Evolutionary conservation across 129 eudicot genomes (phyloP).

Genomic region (Artemisia tridentata): DNA sequence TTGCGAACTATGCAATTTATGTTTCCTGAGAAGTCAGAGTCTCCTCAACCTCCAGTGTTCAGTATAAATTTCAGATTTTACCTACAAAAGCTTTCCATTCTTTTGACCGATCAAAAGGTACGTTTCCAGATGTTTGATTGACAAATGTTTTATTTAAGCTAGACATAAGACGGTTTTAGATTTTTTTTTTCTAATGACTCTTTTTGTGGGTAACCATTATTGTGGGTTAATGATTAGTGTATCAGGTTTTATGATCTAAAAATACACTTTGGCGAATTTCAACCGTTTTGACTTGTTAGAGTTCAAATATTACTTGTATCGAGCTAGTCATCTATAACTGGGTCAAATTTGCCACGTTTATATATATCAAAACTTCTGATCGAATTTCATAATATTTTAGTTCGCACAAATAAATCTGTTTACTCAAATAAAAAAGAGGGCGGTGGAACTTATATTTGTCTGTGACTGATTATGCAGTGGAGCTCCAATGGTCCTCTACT

Average conservation of each 20-base stretch:
- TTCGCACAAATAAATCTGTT: background rate
- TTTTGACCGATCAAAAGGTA: slow-evolving; percentile 87
- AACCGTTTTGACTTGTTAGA: background rate
- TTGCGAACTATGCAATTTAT: slow-evolving; percentile 44
- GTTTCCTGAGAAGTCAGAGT: slow-evolving; percentile 42
- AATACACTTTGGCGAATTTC: background rate
- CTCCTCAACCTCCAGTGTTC: slow-evolving; percentile 35
- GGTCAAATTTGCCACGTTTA: slow-evolving; percentile 4
- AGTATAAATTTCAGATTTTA: slow-evolving; percentile 41
- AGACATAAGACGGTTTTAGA: slow-evolving; percentile 9
- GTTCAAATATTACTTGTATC: background rate
- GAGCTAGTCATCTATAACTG: background rate
- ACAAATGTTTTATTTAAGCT: background rate
- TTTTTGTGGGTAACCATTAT: no score
- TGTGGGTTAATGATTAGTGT: background rate
- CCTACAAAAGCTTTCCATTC: slow-evolving; percentile 64
- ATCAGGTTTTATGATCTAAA: background rate
- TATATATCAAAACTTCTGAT: background rate
- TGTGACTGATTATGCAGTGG: slow-evolving; percentile 42
- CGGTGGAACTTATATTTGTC: slow-evolving; percentile 18
- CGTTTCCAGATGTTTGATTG: slow-evolving; percentile 2
- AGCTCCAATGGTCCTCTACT: slow-evolving; percentile 83
- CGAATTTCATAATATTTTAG: background rate
- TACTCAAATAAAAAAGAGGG: background rate
- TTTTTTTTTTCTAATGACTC: no score